These are phyloP conservation scores for Hypoxylon sp. DNA, from an alignment of 2,329 filamentous ascomycete genomes.

Conservation along the genomic window DNA sequence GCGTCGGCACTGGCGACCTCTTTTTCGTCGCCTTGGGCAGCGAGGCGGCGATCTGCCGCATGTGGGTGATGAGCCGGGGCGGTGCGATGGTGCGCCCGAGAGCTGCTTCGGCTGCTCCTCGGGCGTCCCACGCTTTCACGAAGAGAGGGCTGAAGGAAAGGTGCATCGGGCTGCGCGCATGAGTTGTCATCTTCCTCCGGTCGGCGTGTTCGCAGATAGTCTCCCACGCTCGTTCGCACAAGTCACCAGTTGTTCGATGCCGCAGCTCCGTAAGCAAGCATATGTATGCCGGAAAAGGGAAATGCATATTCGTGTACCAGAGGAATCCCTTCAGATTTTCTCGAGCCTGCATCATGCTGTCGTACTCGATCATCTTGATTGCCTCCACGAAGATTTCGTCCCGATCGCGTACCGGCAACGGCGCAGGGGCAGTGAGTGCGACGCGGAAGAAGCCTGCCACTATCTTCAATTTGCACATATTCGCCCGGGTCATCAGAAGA, in stretches of 20 bases:
- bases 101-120: conserved; percentile 56
- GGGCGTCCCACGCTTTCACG: conserved; percentile 69
- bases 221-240: conserved; percentile 66
- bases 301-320: conserved; percentile 67
- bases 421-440: conserved; percentile 49
- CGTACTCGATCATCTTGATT: conserved; percentile 66
- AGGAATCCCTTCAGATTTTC: conserved; percentile 60
- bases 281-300: conserved; percentile 68
- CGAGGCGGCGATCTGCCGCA: conserved; percentile 53
- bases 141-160: conserved; percentile 65
- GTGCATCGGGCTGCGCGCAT: conserved; percentile 64
- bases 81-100: conserved; percentile 53
- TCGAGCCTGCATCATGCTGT: conserved; percentile 62
- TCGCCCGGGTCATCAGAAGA: conserved; percentile 63
- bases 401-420: conserved; percentile 56
- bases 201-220: conserved; percentile 64
- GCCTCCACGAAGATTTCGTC: conserved; percentile 63
- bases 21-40: conserved; percentile 47
- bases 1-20: conserved; percentile 42
- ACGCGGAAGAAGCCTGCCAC: conserved; percentile 61
- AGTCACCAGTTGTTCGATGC: conserved; percentile 58
- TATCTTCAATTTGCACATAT: conserved; percentile 64
- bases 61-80: conserved; percentile 57
- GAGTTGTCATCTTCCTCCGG: conserved; percentile 57
- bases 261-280: conserved; percentile 65